These are phyloP conservation scores for Camelina laxa DNA, from an alignment of 345 rosid genomes.

Conservation along the genomic window DNA sequence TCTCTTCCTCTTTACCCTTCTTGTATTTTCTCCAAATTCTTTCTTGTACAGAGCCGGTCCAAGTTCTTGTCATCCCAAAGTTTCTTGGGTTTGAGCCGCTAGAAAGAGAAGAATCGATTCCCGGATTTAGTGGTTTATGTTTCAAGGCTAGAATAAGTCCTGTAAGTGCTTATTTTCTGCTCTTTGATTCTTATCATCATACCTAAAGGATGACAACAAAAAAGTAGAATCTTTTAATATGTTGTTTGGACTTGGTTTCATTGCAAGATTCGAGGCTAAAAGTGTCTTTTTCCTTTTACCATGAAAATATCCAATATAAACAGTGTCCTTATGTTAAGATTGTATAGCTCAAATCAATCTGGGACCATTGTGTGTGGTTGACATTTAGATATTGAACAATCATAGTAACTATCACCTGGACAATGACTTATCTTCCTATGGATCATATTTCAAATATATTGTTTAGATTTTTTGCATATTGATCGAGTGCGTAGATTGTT, in stretches of 20 bases:
- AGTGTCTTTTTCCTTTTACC: constrained; percentile 10
- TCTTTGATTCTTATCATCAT: constrained; percentile 20
- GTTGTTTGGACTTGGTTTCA: constrained; percentile 26
- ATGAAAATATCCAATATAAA: constrained; percentile 29
- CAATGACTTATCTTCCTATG: background rate
- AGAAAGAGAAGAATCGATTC: background rate
- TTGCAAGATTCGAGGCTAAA: constrained; percentile 15
- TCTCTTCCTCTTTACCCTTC: constrained; percentile 36
- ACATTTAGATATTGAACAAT: constrained; percentile 10
- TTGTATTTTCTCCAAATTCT: constrained; percentile 27
- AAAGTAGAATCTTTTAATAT: background rate
- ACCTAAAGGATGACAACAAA: constrained; percentile 7
- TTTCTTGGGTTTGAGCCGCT: constrained; percentile 22
- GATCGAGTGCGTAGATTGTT: background rate
- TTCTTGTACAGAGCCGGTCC: constrained; percentile 27
- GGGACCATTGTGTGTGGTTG: constrained; percentile 44
- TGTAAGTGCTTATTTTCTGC: constrained; percentile 35
- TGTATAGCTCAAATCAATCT: constrained; percentile 9
- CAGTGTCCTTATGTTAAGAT: constrained; percentile 3
- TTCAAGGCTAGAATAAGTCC: background rate
- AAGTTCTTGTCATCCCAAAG: constrained; percentile 25
- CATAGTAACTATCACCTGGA: constrained; percentile 33
- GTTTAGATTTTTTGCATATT: constrained; percentile 21
- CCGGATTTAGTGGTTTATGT: constrained; percentile 19
- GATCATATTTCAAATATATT: constrained; percentile 26